Base-by-base conservation (phyloP, 2,329 filamentous ascomycete genomes). In the Scorias spongiosa region DNA sequence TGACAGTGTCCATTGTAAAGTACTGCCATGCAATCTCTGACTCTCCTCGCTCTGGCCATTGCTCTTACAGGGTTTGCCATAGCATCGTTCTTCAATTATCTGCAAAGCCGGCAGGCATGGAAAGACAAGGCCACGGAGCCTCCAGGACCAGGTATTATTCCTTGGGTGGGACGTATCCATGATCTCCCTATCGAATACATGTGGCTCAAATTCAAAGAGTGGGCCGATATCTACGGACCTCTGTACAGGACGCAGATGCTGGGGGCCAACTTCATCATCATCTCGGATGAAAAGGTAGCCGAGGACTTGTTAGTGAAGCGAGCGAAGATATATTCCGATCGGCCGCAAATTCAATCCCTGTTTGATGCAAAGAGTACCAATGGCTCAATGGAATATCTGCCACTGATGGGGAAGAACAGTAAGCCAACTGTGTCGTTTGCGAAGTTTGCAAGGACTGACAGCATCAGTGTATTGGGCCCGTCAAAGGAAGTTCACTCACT, bases 361-460 rank as follows among this genome's bases (percentile, higher is more conserved):
- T 70, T 72, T 44, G 70, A 75, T 52, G 68, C 70, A 0, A 75
- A 75, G 57, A 72, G 69, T 48, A 69, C 67, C 1, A 51, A 68
- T 54, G 71, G 71, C 2, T 73, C 70, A 1, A 72, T 72, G 70
- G 70, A 73, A 45, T 74, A 74, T 45, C 61, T 75, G 2, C 71
- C 71, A 4, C 53, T 75, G 37, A 74, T 75, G 71, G 71, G 71
- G 40, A 70, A 66, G 56, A 75, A 74, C 49, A 61, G 71, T 73
- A 58, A 56, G 69, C 56, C 18, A 15, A n/a, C 2, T 10, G 2
- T n/a, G 6, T 15, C 28, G 11, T 30, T 4, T 18, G 53, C 11
- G 30, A 15, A 28, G 18, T 9, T 14, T 14, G 12, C 15, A 41
- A 34, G 6, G 14, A 40, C 49, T 49, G 40, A 48, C 20, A 20